A percentile compares a stretch with the other conserved stretches of the same genome.
Evolutionary conservation across 768 basidiomycete genomes (phyloP).

Genomic region (Boletus rubescentipes): DNA sequence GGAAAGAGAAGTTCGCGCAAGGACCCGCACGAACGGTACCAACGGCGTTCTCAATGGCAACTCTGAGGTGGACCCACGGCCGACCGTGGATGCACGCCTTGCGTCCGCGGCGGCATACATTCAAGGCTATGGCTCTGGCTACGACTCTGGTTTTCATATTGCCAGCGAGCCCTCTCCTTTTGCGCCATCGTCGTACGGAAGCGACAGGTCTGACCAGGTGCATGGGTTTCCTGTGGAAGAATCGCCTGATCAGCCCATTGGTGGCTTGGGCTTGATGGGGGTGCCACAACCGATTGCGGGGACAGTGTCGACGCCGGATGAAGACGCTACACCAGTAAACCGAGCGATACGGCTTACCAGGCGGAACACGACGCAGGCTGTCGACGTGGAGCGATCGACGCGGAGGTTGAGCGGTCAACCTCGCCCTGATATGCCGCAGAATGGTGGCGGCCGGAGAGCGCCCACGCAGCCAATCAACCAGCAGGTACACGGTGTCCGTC

Average conservation of each 20-base stretch:
- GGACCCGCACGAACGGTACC: slow-evolving; percentile 9
- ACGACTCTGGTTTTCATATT: slow-evolving; percentile 29
- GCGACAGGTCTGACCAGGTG: slow-evolving; percentile 17
- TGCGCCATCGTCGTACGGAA: slow-evolving; percentile 22
- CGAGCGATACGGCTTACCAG: slow-evolving; percentile 21
- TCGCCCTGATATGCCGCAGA: slow-evolving; percentile 9
- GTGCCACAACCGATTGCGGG: slow-evolving; percentile 23
- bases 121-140: slow-evolving; percentile 37
- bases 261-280: slow-evolving; percentile 29
- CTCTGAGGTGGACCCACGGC: slow-evolving; percentile 2
- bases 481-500: slow-evolving; percentile 20
- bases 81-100: slow-evolving; percentile 15
- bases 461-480: slow-evolving; percentile 16
- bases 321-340: slow-evolving; percentile 27
- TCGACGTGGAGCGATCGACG: slow-evolving; percentile 18
- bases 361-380: slow-evolving; percentile 25
- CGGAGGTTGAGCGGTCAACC: slow-evolving; percentile 18
- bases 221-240: slow-evolving; percentile 29
- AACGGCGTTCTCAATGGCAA: slow-evolving; percentile 1
- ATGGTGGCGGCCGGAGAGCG: slow-evolving; percentile 19
- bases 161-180: slow-evolving; percentile 15
- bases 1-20: slow-evolving; percentile 21
- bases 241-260: slow-evolving; percentile 26
- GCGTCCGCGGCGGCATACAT: slow-evolving; percentile 39
- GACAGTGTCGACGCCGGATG: slow-evolving; percentile 29